Evolutionary conservation across 2,329 filamentous ascomycete genomes (phyloP).

Genomic region (Fusarium compactum): DNA sequence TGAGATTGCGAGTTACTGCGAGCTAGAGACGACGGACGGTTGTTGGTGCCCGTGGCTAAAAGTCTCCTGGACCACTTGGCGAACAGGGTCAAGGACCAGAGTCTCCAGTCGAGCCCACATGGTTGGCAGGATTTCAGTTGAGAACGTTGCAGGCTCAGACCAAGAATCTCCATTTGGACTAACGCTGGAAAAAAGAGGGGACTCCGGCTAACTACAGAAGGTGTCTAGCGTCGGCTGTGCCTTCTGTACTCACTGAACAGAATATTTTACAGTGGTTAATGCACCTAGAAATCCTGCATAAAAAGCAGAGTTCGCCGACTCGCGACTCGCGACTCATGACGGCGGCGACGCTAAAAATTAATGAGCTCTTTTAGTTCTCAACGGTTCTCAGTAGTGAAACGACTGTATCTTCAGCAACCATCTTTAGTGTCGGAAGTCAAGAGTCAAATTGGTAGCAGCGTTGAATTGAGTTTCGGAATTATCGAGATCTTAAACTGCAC

Average conservation of each 20-base stretch:
- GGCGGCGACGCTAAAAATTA: background rate
- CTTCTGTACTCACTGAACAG: background rate
- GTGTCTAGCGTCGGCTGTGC: slow-evolving; percentile 1
- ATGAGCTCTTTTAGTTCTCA: background rate
- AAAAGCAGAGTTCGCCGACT: slow-evolving; percentile 2
- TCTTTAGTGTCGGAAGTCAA: background rate
- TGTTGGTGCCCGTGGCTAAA: background rate
- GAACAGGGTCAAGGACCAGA: too few relatives aligned
- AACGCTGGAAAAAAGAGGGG: background rate
- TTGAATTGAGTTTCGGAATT: slow-evolving; percentile 27
- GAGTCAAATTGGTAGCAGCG: background rate
- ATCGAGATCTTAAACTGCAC: slow-evolving; percentile 4
- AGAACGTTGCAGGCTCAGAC: background rate
- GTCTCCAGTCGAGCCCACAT: slow-evolving; percentile 19
- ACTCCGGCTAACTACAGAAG: too few relatives aligned
- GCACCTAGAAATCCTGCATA: background rate
- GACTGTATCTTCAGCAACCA: background rate
- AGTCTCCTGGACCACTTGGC: slow-evolving; percentile 7
- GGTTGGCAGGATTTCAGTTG: background rate
- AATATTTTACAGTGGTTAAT: slow-evolving; percentile 6
- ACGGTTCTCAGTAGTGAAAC: background rate
- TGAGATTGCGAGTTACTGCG: background rate
- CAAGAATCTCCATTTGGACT: background rate
- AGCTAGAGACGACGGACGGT: slow-evolving; percentile 1
- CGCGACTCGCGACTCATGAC: background rate